Evolutionary conservation across 2,329 filamentous ascomycete species (phyloP).

Genomic region (Sporothrix mexicana): DNA sequence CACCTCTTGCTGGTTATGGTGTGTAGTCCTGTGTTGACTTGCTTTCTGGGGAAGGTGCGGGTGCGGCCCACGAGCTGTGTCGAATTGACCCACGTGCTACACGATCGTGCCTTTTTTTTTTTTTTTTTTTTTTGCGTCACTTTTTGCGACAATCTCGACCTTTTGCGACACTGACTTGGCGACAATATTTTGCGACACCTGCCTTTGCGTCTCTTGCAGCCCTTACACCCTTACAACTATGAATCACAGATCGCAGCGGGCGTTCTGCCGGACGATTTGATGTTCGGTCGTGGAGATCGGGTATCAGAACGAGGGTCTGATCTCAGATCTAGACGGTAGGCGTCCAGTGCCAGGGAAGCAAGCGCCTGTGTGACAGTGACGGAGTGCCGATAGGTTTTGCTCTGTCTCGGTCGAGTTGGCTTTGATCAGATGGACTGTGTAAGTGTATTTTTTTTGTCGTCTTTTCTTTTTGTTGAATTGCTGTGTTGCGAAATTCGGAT

Average conservation of each 20-base stretch:
- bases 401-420: not conserved
- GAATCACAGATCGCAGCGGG: not conserved
- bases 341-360: not conserved
- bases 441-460: not conserved
- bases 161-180: not conserved
- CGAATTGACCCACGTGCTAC: slow-evolving; percentile 19
- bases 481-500: not conserved
- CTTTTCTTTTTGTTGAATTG: not conserved
- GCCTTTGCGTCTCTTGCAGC: not conserved
- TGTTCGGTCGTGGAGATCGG: not conserved
- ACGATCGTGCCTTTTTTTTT: slow-evolving; percentile 11
- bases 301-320: slow-evolving; percentile 24
- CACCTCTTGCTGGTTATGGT: not conserved
- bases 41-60: slow-evolving; percentile 17
- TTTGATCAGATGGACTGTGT: not conserved
- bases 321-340: slow-evolving; percentile 7
- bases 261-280: not conserved
- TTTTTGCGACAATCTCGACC: not conserved
- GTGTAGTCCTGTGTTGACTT: not conserved
- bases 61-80: slow-evolving; percentile 12
- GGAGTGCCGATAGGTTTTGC: not conserved
- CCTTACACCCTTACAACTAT: not conserved
- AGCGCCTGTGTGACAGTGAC: not conserved
- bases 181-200: not conserved
- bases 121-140: not conserved